Base-by-base conservation (phyloP, 2,329 filamentous ascomycete species). In the Alternaria hordeiaustralica region DNA sequence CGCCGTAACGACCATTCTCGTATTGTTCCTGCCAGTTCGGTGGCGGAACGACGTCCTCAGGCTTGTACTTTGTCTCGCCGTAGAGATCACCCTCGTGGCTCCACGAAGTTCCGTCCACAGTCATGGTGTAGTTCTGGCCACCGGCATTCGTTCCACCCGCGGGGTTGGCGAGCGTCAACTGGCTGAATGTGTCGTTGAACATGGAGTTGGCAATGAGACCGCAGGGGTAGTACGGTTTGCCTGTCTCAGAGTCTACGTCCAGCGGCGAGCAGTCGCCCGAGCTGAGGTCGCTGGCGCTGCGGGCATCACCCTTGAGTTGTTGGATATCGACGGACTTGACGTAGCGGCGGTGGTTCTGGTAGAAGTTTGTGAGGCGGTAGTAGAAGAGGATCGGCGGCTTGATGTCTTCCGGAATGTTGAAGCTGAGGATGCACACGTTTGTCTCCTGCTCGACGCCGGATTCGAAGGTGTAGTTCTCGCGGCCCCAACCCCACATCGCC, bases 291-390 rank as follows among this genome's bases (percentile, higher is more conserved):
- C 71, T 72, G 61, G 86, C 87, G 30, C 84, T 83, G 18, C 92
- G 86, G 11, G 85, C 86, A 6, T 89, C 84, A 49, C 94, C 96
- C 69, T 90, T 92, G 57, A 99, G 85, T 81, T 99, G 96, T 56
- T 92, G 86, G 61, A 90, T 87, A 75, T 94, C 91, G 74, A 97
- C 91, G 1, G 93, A 97, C 77, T 93, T 92, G 64, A 97, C 96
- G 72, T 99, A 99, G 80, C 95, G 90, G 69, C 96, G 91, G 79
- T 99, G 96, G 79, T 99, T 99, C 82, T 99, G 96, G 84, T 98
- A 98, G 83, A 99, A 99, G 82, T 98, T 97, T 61, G 93, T 95
- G 67, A 99, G 89, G 71, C 92, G 91, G 81, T 99, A 99, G 84
- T 97, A 99, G 81, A 98, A 89, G 65, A 95, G 87, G 11, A 99